Base-by-base conservation (phyloP, 257 asterid species). In the Primulina eburnea region DNA sequence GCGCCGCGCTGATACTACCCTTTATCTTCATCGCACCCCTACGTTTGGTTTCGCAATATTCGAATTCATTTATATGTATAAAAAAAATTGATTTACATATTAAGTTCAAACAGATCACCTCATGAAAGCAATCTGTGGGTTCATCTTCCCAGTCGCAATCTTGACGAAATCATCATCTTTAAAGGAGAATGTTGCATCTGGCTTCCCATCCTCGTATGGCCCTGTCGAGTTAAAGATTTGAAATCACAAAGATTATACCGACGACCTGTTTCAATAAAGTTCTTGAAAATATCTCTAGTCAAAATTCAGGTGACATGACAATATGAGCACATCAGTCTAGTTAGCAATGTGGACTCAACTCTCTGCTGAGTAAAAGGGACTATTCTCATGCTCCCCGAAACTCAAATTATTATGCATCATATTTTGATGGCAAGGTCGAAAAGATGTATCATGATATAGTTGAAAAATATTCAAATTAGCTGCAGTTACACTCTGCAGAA, bases 181-280 rank as follows among this genome's bases (percentile, higher is more conserved):
- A 75, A 94, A 91, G 12, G 99, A 94, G 82, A 94, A 94, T 7
- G 93, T 87, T 6, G 98, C 97, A 75, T 94, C 99, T 2, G 97
- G 97, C 75, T 88, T 91, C 78, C 99, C 99, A 56, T 78, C 99
- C 72, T 86, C 94, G 24, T 87, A 91, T 12, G 70, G 38, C 59
- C 99, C 99, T 94, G 68, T 56, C 59, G 35, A 26, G 62, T 64
- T 10, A 30, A 33, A 59, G 0, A 40, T n/a, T 6, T 35, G 34
- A n/a, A 28, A 26, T 24, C 29, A 47, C 28, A 53, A 28, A 55
- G 60, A 53, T 35, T 35, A 2, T 35, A 35, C 40, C 0, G 10
- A 35, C 5, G 40, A 8, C 40, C 10, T 1, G 5, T 35, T 9
- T 40, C 43, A 40, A 9, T 1, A 2, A 40, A 40, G 16, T 40